Conservation (phyloP, 1,284 basidiomycete genomes). For the Ganoderma lingzhi region DNA sequence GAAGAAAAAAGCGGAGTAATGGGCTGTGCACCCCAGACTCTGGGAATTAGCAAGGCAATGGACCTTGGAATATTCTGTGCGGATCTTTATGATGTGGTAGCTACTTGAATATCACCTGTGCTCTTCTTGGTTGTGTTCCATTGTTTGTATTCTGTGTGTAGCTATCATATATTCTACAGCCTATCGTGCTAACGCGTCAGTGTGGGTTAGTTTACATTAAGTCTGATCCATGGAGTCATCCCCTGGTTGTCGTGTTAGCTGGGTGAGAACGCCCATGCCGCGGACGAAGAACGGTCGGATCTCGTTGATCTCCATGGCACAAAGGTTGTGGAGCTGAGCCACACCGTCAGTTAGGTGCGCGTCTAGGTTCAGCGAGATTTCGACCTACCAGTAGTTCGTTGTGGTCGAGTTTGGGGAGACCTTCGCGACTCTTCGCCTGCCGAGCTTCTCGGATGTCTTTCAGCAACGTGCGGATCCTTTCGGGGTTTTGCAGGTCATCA, state of each 20-base stretch:
- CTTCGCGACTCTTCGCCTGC: slow-evolving; percentile 91
- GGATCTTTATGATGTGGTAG: not conserved
- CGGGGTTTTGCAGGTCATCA: slow-evolving; percentile 88
- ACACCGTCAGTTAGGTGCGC: not conserved
- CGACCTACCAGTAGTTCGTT: slow-evolving; percentile 77
- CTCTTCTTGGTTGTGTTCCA: not conserved
- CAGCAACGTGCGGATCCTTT: slow-evolving; percentile 83
- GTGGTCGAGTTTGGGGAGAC: slow-evolving; percentile 77
- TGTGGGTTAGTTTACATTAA: not conserved
- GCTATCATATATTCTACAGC: not conserved
- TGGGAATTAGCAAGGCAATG: not conserved
- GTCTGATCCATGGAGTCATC: slow-evolving; percentile 29
- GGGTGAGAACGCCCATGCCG: slow-evolving; percentile 77
- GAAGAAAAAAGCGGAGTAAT: slow-evolving; percentile 16
- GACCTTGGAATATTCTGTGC: not conserved
- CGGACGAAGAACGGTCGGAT: slow-evolving; percentile 89
- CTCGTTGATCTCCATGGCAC: slow-evolving; percentile 92
- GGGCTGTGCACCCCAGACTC: not conserved
- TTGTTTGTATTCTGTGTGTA: not conserved
- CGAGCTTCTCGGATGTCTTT: slow-evolving; percentile 95
- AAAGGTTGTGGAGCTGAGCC: slow-evolving; percentile 82
- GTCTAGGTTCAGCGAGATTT: not conserved
- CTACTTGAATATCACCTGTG: not conserved
- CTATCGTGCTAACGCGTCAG: not conserved
- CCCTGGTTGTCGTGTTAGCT: slow-evolving; percentile 48